Evolutionary conservation across 345 rosid species (phyloP).

Genomic region (Schrenkiella parvula): DNA sequence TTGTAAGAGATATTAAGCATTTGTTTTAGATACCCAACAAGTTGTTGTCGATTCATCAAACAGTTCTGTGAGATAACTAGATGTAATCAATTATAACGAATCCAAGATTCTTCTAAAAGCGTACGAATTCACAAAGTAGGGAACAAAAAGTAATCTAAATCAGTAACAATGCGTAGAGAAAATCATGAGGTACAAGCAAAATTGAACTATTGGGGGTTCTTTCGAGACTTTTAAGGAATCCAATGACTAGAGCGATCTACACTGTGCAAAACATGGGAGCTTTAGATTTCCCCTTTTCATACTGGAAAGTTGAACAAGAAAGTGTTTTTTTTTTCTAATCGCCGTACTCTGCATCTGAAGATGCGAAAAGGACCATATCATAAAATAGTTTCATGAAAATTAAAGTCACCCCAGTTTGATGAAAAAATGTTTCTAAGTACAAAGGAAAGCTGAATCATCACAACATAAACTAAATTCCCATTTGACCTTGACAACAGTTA

Average conservation of each 20-base stretch:
- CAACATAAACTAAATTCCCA: background rate
- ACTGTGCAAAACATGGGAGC: slow-evolving; percentile 1
- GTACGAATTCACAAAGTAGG: slow-evolving; percentile 11
- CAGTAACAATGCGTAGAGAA: background rate
- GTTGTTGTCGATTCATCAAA: background rate
- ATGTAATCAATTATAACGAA: background rate
- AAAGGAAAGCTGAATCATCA: background rate
- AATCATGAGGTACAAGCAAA: slow-evolving; percentile 13
- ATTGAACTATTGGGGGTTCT: slow-evolving; percentile 11
- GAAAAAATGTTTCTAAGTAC: background rate
- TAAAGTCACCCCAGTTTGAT: background rate
- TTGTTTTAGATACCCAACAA: background rate
- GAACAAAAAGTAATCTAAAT: slow-evolving; percentile 8
- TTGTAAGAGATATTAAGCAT: background rate
- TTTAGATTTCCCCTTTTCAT: slow-evolving; percentile 11
- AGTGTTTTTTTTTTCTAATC: background rate
- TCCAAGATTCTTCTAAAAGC: slow-evolving; percentile 8
- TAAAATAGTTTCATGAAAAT: slow-evolving; percentile 10
- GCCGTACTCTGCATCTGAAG: slow-evolving; percentile 5
- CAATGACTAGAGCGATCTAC: slow-evolving; percentile 12
- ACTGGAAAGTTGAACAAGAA: slow-evolving; percentile 8
- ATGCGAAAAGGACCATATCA: background rate
- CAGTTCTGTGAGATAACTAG: slow-evolving; percentile 3
- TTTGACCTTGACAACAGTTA: background rate
- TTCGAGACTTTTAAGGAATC: slow-evolving; percentile 23